A percentile compares a stretch with the other conserved stretches of the same genome.
These are phyloP conservation scores for Micromonas pusilla DNA, from an alignment of 139 green algal genomes.

Conservation along the genomic window DNA sequence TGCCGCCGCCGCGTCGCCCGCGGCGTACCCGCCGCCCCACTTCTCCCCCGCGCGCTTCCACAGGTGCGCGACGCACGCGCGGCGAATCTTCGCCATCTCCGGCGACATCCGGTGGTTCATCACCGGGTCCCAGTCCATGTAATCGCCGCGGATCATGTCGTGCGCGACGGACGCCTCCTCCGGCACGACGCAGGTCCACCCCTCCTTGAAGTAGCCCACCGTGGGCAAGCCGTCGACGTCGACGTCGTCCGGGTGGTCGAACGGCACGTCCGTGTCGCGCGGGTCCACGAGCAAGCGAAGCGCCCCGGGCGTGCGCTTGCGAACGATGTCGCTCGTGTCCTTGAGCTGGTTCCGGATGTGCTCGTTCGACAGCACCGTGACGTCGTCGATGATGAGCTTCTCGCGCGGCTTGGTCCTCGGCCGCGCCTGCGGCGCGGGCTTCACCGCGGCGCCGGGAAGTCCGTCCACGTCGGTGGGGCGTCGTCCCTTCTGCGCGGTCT, in stretches of 20 bases:
- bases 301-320: neutral
- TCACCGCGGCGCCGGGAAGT: too few species aligned
- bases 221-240: neutral
- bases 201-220: neutral
- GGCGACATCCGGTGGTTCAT: neutral
- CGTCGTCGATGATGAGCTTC: neutral
- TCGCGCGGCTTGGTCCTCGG: neutral
- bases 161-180: neutral
- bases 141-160: neutral
- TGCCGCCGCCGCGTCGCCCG: neutral
- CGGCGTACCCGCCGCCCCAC: neutral
- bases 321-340: conserved; percentile 23
- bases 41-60: neutral
- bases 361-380: conserved; percentile 14
- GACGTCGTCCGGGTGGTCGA: neutral
- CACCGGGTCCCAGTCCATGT: neutral
- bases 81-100: neutral
- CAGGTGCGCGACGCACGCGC: neutral
- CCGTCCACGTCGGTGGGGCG: too few species aligned
- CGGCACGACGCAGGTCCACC: neutral
- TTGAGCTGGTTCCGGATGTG: neutral
- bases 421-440: too few species aligned
- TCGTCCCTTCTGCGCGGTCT: neutral
- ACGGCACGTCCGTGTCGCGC: neutral
- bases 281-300: neutral